Percentiles rank a stretch among this genome's conserved stretches.
These are phyloP conservation scores for Misopates orontium DNA, from an alignment of 257 asterid genomes.

Conservation along the genomic window DNA sequence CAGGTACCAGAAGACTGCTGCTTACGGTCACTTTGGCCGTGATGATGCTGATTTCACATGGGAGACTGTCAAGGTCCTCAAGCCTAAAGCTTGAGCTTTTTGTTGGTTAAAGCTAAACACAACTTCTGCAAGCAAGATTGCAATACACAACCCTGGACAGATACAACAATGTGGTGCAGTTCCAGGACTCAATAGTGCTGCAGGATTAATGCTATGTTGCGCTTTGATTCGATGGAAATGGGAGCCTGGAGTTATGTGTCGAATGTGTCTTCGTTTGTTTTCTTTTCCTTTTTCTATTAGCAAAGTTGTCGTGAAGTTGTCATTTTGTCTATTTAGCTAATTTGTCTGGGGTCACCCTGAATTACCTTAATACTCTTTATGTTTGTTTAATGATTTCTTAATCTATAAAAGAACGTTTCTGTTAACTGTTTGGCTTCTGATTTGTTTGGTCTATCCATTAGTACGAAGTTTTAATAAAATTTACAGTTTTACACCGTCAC, in stretches of 20 bases:
- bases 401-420: slow-evolving; percentile 1
- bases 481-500: too few species aligned
- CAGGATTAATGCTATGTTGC: slow-evolving; percentile 21
- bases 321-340: neutral
- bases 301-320: slow-evolving; percentile 6
- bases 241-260: slow-evolving; percentile 35
- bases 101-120: slow-evolving; percentile 8
- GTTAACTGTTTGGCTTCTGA: neutral
- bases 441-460: too few species aligned
- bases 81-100: slow-evolving; percentile 72
- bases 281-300: slow-evolving; percentile 8
- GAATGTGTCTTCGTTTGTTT: slow-evolving; percentile 8
- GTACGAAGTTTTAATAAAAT: too few species aligned
- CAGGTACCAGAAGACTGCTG: slow-evolving; percentile 93
- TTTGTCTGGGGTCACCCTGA: slow-evolving; percentile 22
- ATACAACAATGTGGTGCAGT: slow-evolving; percentile 21
- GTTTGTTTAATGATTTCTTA: slow-evolving; percentile 21
- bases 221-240: slow-evolving; percentile 23
- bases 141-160: slow-evolving; percentile 34
- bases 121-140: slow-evolving; percentile 13
- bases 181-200: slow-evolving; percentile 26
- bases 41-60: slow-evolving; percentile 82
- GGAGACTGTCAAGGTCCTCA: slow-evolving; percentile 83
- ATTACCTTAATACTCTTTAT: neutral
- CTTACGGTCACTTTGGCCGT: slow-evolving; percentile 92